phyloP scores from a whole-genome alignment of 2,329 filamentous ascomycete genomes.

The Verticillium albo-atrum region DNA sequence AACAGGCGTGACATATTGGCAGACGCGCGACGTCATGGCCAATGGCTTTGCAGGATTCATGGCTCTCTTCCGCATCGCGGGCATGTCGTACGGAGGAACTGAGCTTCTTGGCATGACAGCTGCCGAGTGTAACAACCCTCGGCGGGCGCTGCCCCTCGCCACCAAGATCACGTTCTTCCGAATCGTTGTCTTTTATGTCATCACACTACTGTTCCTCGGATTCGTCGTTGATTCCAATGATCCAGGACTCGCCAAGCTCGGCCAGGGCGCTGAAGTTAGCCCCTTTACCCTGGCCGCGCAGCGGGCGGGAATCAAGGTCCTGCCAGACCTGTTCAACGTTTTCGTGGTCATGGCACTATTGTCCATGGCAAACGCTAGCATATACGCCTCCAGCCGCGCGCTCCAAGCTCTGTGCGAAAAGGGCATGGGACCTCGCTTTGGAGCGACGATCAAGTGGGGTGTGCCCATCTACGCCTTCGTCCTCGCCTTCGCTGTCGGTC shows the following conservation, averaged over 20 bases:
- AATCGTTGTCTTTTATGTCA: constrained; percentile 50
- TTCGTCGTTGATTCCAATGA: constrained; percentile 44
- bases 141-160: constrained; percentile 70
- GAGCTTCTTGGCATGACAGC: constrained; percentile 40
- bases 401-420: constrained; percentile 27
- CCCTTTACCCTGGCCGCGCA: constrained; percentile 22
- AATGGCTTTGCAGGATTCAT: constrained; percentile 36
- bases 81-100: constrained; percentile 39
- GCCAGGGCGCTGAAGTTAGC: constrained; percentile 15
- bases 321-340: constrained; percentile 27
- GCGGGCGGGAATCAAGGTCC: constrained; percentile 18
- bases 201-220: constrained; percentile 47
- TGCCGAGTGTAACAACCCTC: constrained; percentile 33
- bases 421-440: constrained; percentile 26
- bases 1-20: constrained; percentile 40
- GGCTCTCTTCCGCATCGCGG: constrained; percentile 37
- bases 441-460: constrained; percentile 25
- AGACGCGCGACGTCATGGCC: constrained; percentile 37
- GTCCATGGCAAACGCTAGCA: constrained; percentile 36
- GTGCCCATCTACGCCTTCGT: constrained; percentile 36
- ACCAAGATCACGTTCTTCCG: constrained; percentile 72
- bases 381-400: constrained; percentile 31
- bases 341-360: constrained; percentile 29
- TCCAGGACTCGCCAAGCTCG: constrained; percentile 25
- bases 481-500: constrained; percentile 32